A percentile compares a stretch with the other conserved stretches of the same genome.
These are phyloP conservation scores for Pseudomonodictys pantanalensis DNA, from an alignment of 495 filamentous ascomycete species.

Conservation along the genomic window DNA sequence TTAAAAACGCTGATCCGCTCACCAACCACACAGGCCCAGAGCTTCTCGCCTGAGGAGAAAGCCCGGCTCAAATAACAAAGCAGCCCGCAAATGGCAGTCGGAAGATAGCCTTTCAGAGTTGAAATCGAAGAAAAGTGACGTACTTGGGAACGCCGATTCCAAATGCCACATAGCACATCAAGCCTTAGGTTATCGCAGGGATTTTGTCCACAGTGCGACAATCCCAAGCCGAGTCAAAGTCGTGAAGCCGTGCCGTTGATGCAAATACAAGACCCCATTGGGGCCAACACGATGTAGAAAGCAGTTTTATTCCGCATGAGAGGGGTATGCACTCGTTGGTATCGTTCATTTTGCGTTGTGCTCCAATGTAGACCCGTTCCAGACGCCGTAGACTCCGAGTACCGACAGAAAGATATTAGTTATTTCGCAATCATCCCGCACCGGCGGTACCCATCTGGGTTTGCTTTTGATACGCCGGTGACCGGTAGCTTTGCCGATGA, in stretches of 20 bases:
- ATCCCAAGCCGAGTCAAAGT: too few species aligned
- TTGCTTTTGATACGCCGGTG: conserved; percentile 27
- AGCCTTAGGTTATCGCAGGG: too few species aligned
- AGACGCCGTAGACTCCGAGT: conserved; percentile 4
- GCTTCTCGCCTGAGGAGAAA: too few species aligned
- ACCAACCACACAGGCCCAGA: too few species aligned
- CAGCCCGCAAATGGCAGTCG: background rate
- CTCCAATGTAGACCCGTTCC: conserved; percentile 4
- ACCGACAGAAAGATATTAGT: background rate
- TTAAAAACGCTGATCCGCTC: too few species aligned
- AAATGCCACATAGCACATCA: conserved; percentile 12
- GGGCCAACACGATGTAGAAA: background rate
- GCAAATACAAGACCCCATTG: background rate
- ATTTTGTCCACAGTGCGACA: too few species aligned
- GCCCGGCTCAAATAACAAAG: too few species aligned
- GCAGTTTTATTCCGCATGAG: background rate
- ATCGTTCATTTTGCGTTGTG: conserved; percentile 1
- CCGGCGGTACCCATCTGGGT: conserved; percentile 27
- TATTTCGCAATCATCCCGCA: conserved; percentile 30
- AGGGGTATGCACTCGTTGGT: background rate
- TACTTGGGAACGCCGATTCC: conserved; percentile 14
- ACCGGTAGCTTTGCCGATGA: conserved; percentile 31
- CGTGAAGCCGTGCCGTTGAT: background rate
- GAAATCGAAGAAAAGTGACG: too few species aligned
- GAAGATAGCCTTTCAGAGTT: too few species aligned